Conservation (phyloP, 306 rosid species). For the Medicago truncatula region MtrunA17r5.0-ANR NC_053044.1:57195001-57195500, state of each 20-base stretch:
- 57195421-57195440: slow-evolving; percentile 5
- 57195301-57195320: too few species aligned
- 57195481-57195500: neutral
- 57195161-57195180: slow-evolving; percentile 58
- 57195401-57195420: neutral
- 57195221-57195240: neutral
- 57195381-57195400: slow-evolving; percentile 6
- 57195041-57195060: slow-evolving; percentile 94
- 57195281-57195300: too few species aligned
- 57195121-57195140: slow-evolving; percentile 97
- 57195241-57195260: neutral
- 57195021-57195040: neutral
- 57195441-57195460: slow-evolving; percentile 11
- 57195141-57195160: slow-evolving; percentile 65
- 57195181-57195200: neutral
- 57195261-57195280: neutral
- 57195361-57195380: slow-evolving; percentile 10
- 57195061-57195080: slow-evolving; percentile 97
- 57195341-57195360: too few species aligned
- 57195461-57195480: slow-evolving; percentile 31
- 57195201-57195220: neutral
- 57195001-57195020: neutral
- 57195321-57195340: neutral
- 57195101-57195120: slow-evolving; percentile 96
- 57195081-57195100: slow-evolving; percentile 99